phyloP scores from a whole-genome alignment of 257 asterid species.

The Solanum pinnatisectum region DNA sequence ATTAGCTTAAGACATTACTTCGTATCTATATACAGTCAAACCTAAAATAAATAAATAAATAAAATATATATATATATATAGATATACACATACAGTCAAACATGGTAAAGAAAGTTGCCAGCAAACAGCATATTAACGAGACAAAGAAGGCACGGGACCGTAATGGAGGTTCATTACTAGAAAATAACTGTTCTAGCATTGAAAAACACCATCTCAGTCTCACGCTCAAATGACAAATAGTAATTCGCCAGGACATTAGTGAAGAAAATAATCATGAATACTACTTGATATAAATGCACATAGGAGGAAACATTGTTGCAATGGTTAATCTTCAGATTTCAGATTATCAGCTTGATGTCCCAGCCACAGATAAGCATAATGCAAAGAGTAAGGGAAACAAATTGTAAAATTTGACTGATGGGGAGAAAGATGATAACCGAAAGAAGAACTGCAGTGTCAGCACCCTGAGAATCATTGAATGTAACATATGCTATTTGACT shows the following conservation, averaged over 20 bases:
- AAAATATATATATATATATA: too few species aligned
- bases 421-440: slow-evolving; percentile 42
- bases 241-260: not conserved
- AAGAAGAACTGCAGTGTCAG: slow-evolving; percentile 96
- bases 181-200: not conserved
- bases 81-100: not conserved
- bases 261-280: not conserved
- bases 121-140: not conserved
- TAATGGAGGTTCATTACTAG: not conserved
- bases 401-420: not conserved
- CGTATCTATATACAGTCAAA: not conserved
- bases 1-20: not conserved
- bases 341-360: not conserved
- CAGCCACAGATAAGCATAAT: not conserved
- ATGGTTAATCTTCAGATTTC: not conserved
- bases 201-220: not conserved
- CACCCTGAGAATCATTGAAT: slow-evolving; percentile 90
- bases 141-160: not conserved
- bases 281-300: not conserved
- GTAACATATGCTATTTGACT: slow-evolving; percentile 88
- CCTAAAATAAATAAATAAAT: too few species aligned
- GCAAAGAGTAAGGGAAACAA: not conserved
- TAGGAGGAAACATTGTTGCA: not conserved
- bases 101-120: not conserved
- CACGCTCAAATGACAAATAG: not conserved